Conservation (phyloP, 257 asterid genomes). For the Solanum chiquidenum region DNA sequence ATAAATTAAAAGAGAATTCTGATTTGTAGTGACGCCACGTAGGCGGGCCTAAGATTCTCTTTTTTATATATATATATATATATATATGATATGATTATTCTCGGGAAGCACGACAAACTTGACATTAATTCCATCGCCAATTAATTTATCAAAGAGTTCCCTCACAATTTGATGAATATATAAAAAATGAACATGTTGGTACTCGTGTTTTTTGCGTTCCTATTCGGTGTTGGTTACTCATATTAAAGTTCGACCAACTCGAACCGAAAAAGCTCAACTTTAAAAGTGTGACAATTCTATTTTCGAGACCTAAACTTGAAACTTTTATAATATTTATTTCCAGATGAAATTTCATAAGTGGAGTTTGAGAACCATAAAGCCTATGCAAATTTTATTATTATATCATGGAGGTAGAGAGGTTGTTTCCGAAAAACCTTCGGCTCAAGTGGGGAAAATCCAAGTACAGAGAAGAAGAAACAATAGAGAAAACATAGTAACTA, state of each 20-base stretch:
- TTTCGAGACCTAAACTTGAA: not conserved
- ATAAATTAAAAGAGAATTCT: too few species aligned
- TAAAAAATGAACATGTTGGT: not conserved
- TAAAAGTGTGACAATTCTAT: not conserved
- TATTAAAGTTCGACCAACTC: accelerated
- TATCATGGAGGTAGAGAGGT: not conserved
- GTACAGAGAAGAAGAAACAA: not conserved
- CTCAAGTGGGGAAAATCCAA: not conserved
- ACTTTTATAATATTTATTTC: not conserved
- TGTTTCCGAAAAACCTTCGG: not conserved
- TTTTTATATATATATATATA: too few species aligned
- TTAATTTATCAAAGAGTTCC: not conserved
- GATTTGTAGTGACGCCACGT: too few species aligned
- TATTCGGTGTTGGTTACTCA: not conserved
- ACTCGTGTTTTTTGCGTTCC: not conserved
- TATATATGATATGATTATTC: not conserved
- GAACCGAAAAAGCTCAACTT: not conserved
- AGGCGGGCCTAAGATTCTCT: too few species aligned
- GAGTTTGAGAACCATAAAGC: not conserved
- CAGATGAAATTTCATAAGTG: too few species aligned
- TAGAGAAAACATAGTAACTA: not conserved
- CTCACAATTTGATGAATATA: not conserved
- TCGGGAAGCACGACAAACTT: not conserved
- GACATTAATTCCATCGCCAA: not conserved
- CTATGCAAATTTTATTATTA: too few species aligned